Conservation (phyloP, 1,139 yeast species). For the Saccharomyces pastorianus region DNA sequence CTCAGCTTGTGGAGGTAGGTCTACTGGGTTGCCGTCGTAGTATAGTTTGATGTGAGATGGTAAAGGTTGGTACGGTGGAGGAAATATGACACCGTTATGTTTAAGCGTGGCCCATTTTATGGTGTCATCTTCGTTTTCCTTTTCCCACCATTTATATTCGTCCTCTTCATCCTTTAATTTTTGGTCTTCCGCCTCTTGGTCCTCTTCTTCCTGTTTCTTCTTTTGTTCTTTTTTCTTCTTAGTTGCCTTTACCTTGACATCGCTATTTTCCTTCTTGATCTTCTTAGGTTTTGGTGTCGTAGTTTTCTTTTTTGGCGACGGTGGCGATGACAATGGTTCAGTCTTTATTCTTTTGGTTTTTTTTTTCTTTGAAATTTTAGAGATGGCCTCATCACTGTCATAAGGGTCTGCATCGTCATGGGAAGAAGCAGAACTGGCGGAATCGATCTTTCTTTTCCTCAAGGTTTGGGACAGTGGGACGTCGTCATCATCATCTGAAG, state of each 20-base stretch:
- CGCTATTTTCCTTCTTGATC: neutral
- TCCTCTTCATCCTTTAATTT: constrained; percentile 31
- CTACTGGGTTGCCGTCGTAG: constrained; percentile 69
- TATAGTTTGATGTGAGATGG: constrained; percentile 71
- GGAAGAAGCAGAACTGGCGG: neutral
- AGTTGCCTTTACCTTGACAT: neutral
- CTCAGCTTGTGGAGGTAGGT: constrained; percentile 73
- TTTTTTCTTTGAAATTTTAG: constrained; percentile 7
- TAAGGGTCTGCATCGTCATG: neutral
- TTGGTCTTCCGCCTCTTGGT: constrained; percentile 33
- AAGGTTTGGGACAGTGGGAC: neutral
- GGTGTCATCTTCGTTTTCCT: constrained; percentile 58
- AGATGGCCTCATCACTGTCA: constrained; percentile 6
- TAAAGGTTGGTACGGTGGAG: constrained; percentile 82
- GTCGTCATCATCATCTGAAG: neutral
- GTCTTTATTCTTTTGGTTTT: constrained; percentile 4
- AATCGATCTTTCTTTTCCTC: neutral
- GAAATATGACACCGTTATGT: constrained; percentile 87
- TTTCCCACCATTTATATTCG: constrained; percentile 73
- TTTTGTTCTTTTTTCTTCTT: constrained; percentile 4
- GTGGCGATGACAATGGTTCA: constrained; percentile 1
- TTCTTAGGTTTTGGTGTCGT: neutral
- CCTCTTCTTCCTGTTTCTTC: constrained; percentile 1
- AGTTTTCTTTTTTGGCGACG: constrained; percentile 1
- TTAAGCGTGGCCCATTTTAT: constrained; percentile 80